Evolutionary conservation across 1,284 basidiomycete genomes (phyloP), one percentile per base, ranked within the genome.

Genomic region (Porphyrellus sp.): DNA sequence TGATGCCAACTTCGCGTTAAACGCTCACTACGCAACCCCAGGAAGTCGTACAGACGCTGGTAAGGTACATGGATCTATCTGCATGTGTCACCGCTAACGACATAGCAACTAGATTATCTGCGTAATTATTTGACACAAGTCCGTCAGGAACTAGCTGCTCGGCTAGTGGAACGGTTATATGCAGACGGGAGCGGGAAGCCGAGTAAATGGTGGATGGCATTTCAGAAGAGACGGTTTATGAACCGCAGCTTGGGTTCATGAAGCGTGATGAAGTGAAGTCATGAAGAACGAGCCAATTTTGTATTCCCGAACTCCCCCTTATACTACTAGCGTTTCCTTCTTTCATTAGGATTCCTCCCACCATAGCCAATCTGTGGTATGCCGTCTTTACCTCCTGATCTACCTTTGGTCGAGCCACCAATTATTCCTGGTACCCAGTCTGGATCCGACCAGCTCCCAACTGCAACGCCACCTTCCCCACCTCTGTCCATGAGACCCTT

Each of bases 131-230:
- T 99, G 51, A 86, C 85, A 6, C 97, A 99, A 73, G 89, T 89
- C 4, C 83, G 97, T 46, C 92, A 95, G 71, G 97, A 99, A 70
- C 78, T 95, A 23, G 90, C 93, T 16, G 77, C 83, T 13, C 83
- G 97, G 38, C 74, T 99, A 49, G 82, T 94, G 30, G 93, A 97
- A 63, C 82, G 86, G 52, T 77, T 99, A 37, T 99, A 98, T 70
- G 82, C 86, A 63, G 79, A 95, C 75, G 82, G 89, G 44, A 84
- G 86, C 5, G 86, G 87, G 53, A 93, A 89, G 68, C 94, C 97
- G 1, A 97, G 90, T 80, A 99, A 99, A 74, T 99, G 96, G 96
- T 99, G 97, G 97, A 93, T 99, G 89, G 89, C 92, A 33, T 99
- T 99, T 83, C 95, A 95, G 74, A 98, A 96, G 81, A 83, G 94